Evolutionary conservation across 441 rosid genomes (phyloP).

Genomic region (Populus hybrid): DNA sequence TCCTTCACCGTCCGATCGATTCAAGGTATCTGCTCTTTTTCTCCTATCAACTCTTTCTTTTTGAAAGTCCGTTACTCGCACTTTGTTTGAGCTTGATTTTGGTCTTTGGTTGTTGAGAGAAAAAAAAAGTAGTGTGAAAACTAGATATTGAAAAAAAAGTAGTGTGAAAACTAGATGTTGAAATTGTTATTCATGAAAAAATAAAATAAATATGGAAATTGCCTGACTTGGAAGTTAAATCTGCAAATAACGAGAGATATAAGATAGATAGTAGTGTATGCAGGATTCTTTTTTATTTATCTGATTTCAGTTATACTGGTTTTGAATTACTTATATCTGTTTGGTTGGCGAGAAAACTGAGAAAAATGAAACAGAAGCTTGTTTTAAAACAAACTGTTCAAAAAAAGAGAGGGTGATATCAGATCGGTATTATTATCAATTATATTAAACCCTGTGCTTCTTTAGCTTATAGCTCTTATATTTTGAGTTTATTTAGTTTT

Average conservation of each 20-base stretch:
- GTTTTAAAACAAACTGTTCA: no score
- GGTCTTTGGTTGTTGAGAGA: no score
- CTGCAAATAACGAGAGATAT: background rate
- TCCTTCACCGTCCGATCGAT: conserved; percentile 37
- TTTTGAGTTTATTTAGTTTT: background rate
- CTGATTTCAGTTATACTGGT: no score
- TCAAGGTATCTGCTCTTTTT: conserved; percentile 40
- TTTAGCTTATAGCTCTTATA: background rate
- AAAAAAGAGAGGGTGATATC: background rate
- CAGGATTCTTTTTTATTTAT: no score
- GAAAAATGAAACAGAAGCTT: background rate
- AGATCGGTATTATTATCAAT: background rate
- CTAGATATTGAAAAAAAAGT: background rate
- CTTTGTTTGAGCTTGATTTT: background rate
- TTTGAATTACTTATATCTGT: background rate
- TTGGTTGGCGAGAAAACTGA: background rate
- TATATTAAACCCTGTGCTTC: background rate
- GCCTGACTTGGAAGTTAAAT: background rate
- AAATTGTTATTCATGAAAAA: background rate
- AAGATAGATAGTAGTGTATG: background rate
- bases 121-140: no score
- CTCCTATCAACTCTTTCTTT: background rate
- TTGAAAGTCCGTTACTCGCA: background rate
- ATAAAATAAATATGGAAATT: background rate
- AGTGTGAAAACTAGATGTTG: background rate